Percentiles rank a stretch among this genome's conserved stretches.
These are phyloP conservation scores for Erythrophleum ivorense DNA, from an alignment of 331 rosid species.

Conservation along the genomic window DNA sequence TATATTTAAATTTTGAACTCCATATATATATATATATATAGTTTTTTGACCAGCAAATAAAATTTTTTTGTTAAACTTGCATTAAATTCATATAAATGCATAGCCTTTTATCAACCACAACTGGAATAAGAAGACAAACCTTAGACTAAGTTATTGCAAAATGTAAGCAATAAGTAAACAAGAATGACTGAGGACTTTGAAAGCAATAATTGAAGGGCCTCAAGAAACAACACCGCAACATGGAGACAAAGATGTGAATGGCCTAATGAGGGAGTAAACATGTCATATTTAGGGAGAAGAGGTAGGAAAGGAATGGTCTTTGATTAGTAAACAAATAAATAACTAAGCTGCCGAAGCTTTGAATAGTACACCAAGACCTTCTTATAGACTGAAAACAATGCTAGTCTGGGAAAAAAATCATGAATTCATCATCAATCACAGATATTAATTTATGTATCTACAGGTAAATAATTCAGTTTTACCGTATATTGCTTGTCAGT, in stretches of 20 bases:
- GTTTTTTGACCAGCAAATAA: no score
- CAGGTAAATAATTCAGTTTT: no score
- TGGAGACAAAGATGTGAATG: background rate
- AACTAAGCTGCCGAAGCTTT: no score
- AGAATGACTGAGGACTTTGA: constrained; percentile 19
- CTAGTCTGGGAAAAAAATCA: no score
- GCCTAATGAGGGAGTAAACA: background rate
- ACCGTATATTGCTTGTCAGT: no score
- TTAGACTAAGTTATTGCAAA: constrained; percentile 31
- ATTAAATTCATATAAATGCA: constrained; percentile 54
- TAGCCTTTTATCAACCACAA: constrained; percentile 68
- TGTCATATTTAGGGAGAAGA: background rate
- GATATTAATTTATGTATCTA: no score
- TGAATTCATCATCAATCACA: no score
- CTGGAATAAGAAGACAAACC: constrained; percentile 50
- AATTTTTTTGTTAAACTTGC: constrained; percentile 52
- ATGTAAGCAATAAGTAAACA: constrained; percentile 22
- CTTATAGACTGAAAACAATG: no score
- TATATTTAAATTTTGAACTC: no score
- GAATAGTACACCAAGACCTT: no score
- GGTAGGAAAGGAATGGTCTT: background rate
- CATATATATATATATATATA: no score
- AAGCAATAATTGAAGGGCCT: background rate
- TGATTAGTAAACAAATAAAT: no score
- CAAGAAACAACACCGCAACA: background rate